Conservation (phyloP, 2,329 filamentous ascomycete species). For the Phaeosphaeriaceae sp. region DNA sequence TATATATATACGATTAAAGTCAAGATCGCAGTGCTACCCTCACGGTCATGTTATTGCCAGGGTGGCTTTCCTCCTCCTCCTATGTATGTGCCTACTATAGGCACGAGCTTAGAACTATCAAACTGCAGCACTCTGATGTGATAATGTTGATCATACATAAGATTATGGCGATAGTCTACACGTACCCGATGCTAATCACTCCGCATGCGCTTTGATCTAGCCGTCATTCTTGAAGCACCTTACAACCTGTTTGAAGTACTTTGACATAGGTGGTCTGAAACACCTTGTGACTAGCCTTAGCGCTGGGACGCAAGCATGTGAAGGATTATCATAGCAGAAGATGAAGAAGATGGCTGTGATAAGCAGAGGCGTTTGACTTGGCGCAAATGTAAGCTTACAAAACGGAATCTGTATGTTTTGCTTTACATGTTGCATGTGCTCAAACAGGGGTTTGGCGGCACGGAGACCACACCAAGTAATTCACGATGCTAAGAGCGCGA, state of each 20-base stretch:
- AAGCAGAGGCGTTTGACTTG: too few species aligned
- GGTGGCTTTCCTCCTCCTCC: too few species aligned
- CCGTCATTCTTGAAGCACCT: not conserved
- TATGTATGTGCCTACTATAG: too few species aligned
- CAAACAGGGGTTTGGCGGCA: not conserved
- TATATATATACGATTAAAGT: too few species aligned
- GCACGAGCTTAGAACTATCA: too few species aligned
- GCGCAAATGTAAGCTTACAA: conserved; percentile 1
- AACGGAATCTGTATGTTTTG: not conserved
- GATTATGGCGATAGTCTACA: not conserved
- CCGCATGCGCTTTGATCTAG: not conserved
- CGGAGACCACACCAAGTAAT: conserved; percentile 1
- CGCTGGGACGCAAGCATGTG: conserved; percentile 1
- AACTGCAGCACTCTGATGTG: too few species aligned
- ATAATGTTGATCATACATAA: not conserved
- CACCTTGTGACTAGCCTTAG: not conserved
- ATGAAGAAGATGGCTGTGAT: not conserved
- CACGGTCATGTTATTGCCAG: too few species aligned
- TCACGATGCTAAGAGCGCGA: not conserved
- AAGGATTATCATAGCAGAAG: not conserved
- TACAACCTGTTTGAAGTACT: too few species aligned
- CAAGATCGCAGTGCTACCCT: too few species aligned
- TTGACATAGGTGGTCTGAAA: too few species aligned
- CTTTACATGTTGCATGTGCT: not conserved
- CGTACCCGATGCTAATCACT: not conserved